A percentile compares a stretch with the other conserved stretches of the same genome.
These are phyloP conservation scores for Ophiosphaerella narmari DNA, from an alignment of 2,329 filamentous ascomycete species.

Conservation along the genomic window DNA sequence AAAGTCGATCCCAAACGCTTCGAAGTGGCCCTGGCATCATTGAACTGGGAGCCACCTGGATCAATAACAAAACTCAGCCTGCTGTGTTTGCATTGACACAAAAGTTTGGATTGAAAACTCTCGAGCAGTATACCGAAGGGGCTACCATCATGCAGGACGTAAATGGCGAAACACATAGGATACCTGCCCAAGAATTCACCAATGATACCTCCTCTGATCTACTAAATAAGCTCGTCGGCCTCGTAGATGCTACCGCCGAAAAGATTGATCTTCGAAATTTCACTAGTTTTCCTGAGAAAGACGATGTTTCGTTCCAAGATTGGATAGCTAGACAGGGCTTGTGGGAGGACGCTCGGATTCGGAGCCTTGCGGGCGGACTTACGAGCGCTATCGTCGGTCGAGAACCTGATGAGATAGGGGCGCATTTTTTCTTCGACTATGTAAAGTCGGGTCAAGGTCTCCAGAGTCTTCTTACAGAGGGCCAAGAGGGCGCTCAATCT, in stretches of 20 bases:
- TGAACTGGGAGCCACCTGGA: conserved; percentile 64
- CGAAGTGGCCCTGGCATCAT: conserved; percentile 44
- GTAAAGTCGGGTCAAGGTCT: conserved; percentile 57
- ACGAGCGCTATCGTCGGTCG: conserved; percentile 57
- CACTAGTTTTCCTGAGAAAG: conserved; percentile 12
- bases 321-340: conserved; percentile 41
- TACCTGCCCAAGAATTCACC: conserved; percentile 14
- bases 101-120: conserved; percentile 50
- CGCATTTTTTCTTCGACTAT: conserved; percentile 62
- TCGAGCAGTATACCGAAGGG: conserved; percentile 56
- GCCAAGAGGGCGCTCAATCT: no score
- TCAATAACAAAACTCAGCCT: conserved; percentile 61
- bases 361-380: conserved; percentile 52
- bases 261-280: conserved; percentile 22
- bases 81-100: conserved; percentile 51
- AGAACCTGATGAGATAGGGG: conserved; percentile 56
- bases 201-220: no score
- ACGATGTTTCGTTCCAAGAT: conserved; percentile 48
- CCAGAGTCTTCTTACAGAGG: conserved; percentile 44
- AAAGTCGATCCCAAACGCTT: conserved; percentile 50
- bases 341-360: conserved; percentile 36
- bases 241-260: conserved; percentile 19
- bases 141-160: conserved; percentile 50
- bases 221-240: neutral
- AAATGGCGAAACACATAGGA: conserved; percentile 39